Conservation (phyloP, 495 filamentous ascomycete species). For the Trichoderma reesei region DNA sequence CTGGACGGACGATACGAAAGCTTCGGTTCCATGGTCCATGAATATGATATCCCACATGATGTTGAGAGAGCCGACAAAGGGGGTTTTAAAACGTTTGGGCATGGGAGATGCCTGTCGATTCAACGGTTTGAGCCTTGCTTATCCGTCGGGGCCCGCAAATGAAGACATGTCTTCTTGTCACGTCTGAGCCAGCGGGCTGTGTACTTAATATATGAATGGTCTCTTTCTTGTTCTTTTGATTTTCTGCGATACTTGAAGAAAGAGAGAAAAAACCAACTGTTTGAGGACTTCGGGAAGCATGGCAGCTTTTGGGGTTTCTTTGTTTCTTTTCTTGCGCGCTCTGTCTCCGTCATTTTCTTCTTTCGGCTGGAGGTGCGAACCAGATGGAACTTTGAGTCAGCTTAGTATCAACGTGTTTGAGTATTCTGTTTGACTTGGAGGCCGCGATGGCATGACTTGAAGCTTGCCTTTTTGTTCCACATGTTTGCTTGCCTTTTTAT, state of each 20-base stretch:
- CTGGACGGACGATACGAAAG: neutral
- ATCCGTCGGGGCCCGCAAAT: neutral
- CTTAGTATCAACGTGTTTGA: too few species aligned
- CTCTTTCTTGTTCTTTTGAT: neutral
- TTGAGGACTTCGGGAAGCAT: neutral
- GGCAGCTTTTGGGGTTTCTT: neutral
- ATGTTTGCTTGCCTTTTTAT: too few species aligned
- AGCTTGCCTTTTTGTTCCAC: too few species aligned
- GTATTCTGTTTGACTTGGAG: too few species aligned
- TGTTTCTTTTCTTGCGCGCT: too few species aligned
- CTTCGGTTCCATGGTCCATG: neutral
- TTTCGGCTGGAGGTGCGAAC: too few species aligned
- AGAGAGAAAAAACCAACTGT: neutral
- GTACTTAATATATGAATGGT: conserved; percentile 5
- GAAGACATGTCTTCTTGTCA: neutral
- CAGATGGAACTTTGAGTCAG: too few species aligned
- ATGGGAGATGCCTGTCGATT: neutral
- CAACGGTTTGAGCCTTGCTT: neutral
- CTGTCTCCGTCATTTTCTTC: too few species aligned
- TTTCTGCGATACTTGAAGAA: neutral
- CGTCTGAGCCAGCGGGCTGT: neutral
- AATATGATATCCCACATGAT: neutral
- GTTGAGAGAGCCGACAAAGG: neutral
- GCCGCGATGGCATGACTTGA: too few species aligned
- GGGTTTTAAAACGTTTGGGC: neutral